Evolutionary conservation across 495 filamentous ascomycete species (phyloP), one percentile per base, ranked within the genome.

Genomic region (Xylaria bambusicola): DNA sequence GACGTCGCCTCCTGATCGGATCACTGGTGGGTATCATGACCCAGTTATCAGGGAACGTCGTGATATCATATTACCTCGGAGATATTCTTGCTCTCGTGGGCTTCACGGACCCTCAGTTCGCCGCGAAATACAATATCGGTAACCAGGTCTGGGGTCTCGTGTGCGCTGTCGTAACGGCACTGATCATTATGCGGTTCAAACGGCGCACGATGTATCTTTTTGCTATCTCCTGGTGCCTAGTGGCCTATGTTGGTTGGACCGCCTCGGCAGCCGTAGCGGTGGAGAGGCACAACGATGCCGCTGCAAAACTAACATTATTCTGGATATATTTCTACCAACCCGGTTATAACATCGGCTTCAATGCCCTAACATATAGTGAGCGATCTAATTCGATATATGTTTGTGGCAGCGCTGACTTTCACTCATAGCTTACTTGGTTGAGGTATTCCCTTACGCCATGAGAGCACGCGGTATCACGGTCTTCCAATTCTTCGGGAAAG

Each of bases 41-140:
- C 0, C 85, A 88, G 64, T 86, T 84, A 76, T 85, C 82, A 36
- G 85, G 86, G 21, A 88, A 88, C 65, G 84, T 81, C 10, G 71
- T 87, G 42, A 84, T 86, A 47, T 84, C 83, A 63, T 79, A 81
- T 65, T 80, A 81, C 59, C 63, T 81, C 35, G 67, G 65, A 60
- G 77, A 80, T 55, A 65, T 80, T 26, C 70, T 80, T 17, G 65
- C 71, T 42, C 67, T 66, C 61, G 70, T 62, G 62, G 74, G 59
- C 70, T 82, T 63, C 61, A 84, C 73, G 48, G 71, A 80, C 61
- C 61, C 71, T 8, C 62, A 71, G n/a, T 67, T 68, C 64, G 80
- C 82, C 54, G 77, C 75, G 45, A 74, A 79, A 49, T 75, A 82
- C 70, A 84, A 84, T 63, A 72, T 83, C 60, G 80, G 78, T 5